Base-by-base conservation (phyloP, 1,139 yeast genomes). In the Geotrichum aggregatum region DNA sequence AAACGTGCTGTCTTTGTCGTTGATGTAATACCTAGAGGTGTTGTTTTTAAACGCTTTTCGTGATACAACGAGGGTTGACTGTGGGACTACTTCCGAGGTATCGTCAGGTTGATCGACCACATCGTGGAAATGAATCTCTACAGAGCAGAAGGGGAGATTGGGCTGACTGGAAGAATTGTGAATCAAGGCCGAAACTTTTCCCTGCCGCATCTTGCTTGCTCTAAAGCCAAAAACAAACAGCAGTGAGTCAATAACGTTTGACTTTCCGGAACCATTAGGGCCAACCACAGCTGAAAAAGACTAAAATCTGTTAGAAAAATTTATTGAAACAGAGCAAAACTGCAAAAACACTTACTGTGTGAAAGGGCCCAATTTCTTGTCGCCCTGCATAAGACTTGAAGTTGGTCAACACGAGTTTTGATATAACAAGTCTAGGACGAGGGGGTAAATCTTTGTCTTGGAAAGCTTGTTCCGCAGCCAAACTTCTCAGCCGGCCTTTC, bases 211-310 rank as follows among this genome's bases (percentile, higher is more conserved):
- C 67, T 94, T 92, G 66, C 83, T 81, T 0, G 98, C 98, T 57
- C 98, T 76, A 69, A 94, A 94, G 0, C 99, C 99, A 71, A 94
- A 94, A 2, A 94, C 98, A 69, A 94, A 94, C 55, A 94, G 74
- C 78, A 94, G 79, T 1, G 98, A 87, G 66, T 94, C 99, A 59
- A 94, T 94, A 38, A 94, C 98, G 66, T 94, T 94, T 11, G 98
- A 91, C 69, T 92, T 92, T 7, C 98, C 98, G 39, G 96, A 87
- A 30, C 99, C 99, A 67, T 94, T 94, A 3, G 98, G 98, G 0
- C 99, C 99, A n/a, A 94, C 98, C 8, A 94, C 95, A 0, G 99
- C 97, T 7, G 96, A 87, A 66, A 94, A 94, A 1, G 95, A 87
- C 43, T 89, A 73, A 45, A 11, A 19, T 36, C 34, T 31, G 52